Base-by-base conservation (phyloP, 108 stramenopile species). In the Hondaea fermentalgiana region DNA sequence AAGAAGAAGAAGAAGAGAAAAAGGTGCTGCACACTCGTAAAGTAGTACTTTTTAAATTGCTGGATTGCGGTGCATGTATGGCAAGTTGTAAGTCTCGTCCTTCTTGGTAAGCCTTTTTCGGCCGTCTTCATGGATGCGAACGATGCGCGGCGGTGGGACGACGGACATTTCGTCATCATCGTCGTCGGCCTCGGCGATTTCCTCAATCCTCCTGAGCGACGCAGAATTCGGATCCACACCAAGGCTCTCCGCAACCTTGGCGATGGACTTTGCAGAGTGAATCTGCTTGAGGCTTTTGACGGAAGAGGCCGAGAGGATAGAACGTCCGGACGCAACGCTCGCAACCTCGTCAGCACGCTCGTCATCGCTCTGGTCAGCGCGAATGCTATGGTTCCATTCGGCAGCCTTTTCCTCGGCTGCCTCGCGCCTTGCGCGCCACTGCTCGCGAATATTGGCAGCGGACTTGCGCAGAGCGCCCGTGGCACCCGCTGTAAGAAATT, bases 41-140 rank as follows among this genome's bases (percentile, higher is more conserved):
- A 35, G 1, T 16, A 57, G 0, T 57, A 57, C 14, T 12, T 83
- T 92, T 83, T 92, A 93, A 12, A 93, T 19, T 21, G 93, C 92
- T 21, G 93, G 93, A 51, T 93, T 93, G 42, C 93, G 90, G 42
- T 92, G 91, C 72, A 93, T 93, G 90, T 93, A 93, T 35, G 93
- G 93, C 47, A 93, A 76, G 42, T 93, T 93, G 59, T 91, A 91
- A 45, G 92, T 90, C 1, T 53, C 90, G 28, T 93, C 91, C 89
- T 93, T 93, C 43, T 91, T 89, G 19, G 91, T 92, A 4, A 92
- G 71, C 21, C 93, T 49, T 21, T 91, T 72, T 21, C 93, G 91
- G 17, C 90, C 92, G 72, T 90, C 92, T 29, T 92, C 91, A 89
- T 93, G 83, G 58, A 92, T 92, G 5, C 44, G 88, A 17, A 91